phyloP scores from a whole-genome alignment of 805 yeast genomes.

The Metschnikowia borealis region DNA sequence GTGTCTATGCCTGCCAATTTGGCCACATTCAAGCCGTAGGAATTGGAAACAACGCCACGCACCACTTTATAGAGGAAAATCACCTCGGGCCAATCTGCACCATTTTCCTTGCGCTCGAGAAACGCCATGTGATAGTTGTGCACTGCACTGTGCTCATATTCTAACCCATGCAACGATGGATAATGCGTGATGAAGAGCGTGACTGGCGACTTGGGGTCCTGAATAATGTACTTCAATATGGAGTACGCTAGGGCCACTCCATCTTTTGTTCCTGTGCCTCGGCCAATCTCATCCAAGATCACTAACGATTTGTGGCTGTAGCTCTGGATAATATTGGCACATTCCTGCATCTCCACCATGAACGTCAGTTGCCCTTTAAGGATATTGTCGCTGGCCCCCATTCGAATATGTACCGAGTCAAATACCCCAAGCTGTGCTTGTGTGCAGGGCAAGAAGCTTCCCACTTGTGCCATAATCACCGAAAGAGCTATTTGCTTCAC shows the following conservation, averaged over 20 bases:
- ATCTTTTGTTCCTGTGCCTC: conserved; percentile 72
- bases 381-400: conserved; percentile 83
- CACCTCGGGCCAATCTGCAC: conserved; percentile 30
- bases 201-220: conserved; percentile 40
- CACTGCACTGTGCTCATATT: conserved; percentile 38
- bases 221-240: conserved; percentile 56
- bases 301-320: conserved; percentile 59
- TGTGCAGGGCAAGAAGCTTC: conserved; percentile 70
- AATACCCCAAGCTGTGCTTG: conserved; percentile 60
- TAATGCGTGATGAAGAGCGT: conserved; percentile 83
- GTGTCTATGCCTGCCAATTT: conserved; percentile 61
- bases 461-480: conserved; percentile 72
- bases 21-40: conserved; percentile 86
- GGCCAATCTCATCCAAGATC: conserved; percentile 70
- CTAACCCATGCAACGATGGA: conserved; percentile 57
- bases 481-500: conserved; percentile 70
- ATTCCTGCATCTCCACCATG: conserved; percentile 70
- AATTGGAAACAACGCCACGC: conserved; percentile 44
- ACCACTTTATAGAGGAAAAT: conserved; percentile 36
- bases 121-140: conserved; percentile 73
- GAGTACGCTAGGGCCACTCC: conserved; percentile 81
- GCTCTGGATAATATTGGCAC: conserved; percentile 49
- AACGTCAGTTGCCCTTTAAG: conserved; percentile 77
- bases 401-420: conserved; percentile 73
- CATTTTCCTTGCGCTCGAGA: conserved; percentile 29